phyloP scores from a whole-genome alignment of 1,284 basidiomycete species.

The Microbotryum lychnidis-dioicae region DNA sequence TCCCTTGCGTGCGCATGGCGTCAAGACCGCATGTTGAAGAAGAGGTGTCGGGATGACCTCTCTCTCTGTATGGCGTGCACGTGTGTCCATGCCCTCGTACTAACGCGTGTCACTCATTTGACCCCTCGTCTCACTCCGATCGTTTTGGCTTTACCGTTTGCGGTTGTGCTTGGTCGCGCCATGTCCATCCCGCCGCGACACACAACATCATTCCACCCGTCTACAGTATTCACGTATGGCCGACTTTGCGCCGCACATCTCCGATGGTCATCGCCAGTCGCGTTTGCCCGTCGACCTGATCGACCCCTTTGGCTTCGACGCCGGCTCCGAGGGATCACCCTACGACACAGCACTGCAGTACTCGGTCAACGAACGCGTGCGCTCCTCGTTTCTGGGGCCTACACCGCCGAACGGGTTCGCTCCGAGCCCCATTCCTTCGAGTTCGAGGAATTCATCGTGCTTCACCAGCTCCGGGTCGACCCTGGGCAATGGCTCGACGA shows the following conservation, averaged over 20 bases:
- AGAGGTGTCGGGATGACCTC: too few species aligned
- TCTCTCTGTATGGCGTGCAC: too few species aligned
- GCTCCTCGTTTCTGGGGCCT: conserved; percentile 8
- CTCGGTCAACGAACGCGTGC: not conserved
- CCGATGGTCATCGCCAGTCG: conserved; percentile 7
- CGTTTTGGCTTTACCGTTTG: too few species aligned
- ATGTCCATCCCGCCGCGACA: too few species aligned
- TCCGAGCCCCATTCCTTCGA: not conserved
- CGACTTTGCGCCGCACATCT: conserved; percentile 8
- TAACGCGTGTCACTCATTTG: too few species aligned
- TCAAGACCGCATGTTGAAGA: too few species aligned
- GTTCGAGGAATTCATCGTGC: not conserved
- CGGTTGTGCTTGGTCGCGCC: too few species aligned
- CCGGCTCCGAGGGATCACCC: conserved; percentile 18
- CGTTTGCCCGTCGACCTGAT: conserved; percentile 21
- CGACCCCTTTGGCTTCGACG: conserved; percentile 28
- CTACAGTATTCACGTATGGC: conserved; percentile 23
- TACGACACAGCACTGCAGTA: conserved; percentile 25
- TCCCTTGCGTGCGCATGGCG: too few species aligned
- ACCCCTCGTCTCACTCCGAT: too few species aligned
- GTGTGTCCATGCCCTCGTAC: too few species aligned
- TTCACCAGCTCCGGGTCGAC: conserved; percentile 4
- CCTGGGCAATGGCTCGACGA: not conserved
- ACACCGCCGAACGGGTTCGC: not conserved
- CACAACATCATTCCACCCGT: too few species aligned